Evolutionary conservation across 1,284 basidiomycete genomes (phyloP).

Genomic region (Tilletia indica): DNA sequence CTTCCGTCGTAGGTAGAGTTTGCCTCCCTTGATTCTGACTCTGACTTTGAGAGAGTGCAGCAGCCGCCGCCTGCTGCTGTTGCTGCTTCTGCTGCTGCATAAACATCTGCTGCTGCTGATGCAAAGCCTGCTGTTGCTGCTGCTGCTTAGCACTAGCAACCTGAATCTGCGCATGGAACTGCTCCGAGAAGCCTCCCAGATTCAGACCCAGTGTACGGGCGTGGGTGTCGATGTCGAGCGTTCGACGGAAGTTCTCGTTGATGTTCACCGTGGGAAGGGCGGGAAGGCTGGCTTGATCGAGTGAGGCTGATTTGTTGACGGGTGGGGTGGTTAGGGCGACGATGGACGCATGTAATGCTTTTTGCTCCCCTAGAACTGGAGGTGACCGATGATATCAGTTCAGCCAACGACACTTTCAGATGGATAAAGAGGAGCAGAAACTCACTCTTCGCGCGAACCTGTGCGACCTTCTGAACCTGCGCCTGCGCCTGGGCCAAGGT

Average conservation of each 20-base stretch:
- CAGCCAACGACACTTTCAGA: no score
- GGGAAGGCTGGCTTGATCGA: neutral
- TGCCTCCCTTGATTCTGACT: no score
- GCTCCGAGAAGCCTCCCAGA: neutral
- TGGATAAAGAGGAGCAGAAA: neutral
- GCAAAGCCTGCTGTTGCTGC: slow-evolving; percentile 2
- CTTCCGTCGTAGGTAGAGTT: no score
- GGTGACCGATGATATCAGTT: no score
- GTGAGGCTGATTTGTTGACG: neutral
- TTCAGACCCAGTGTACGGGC: neutral
- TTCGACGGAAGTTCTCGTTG: neutral
- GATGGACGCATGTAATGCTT: neutral
- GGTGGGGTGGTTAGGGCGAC: neutral
- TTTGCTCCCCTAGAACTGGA: neutral
- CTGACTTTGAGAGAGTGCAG: no score
- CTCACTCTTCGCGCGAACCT: neutral
- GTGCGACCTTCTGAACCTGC: neutral
- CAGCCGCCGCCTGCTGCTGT: neutral
- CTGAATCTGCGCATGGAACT: neutral
- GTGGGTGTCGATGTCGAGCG: neutral
- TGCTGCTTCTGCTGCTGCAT: neutral
- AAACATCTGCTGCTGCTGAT: neutral
- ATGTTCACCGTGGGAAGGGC: neutral
- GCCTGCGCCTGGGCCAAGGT: neutral
- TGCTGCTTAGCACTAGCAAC: neutral